phyloP scores from a whole-genome alignment of 176 grass and related monocot genomes.

The Oryza meyeriana region DNA sequence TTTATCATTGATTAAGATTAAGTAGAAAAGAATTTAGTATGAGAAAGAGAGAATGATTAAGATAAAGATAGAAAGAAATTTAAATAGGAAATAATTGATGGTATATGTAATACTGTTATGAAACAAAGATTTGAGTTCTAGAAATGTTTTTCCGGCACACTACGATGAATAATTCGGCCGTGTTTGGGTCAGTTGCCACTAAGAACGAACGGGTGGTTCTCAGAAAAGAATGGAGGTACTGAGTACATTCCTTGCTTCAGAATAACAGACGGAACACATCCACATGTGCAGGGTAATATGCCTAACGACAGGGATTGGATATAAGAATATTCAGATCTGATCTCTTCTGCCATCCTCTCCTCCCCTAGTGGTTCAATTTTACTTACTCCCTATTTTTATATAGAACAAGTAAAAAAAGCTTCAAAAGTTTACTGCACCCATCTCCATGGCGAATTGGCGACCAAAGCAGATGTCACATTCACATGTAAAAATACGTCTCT shows the following conservation, averaged over 20 bases:
- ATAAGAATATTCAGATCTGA: neutral
- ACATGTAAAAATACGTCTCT: neutral
- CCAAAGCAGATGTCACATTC: neutral
- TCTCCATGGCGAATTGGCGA: too few species aligned
- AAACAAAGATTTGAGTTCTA: too few species aligned
- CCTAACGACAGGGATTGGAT: neutral
- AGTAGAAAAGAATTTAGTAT: too few species aligned
- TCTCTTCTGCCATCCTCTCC: neutral
- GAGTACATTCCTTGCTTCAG: neutral
- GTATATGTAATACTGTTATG: too few species aligned
- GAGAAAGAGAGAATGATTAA: too few species aligned
- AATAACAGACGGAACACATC: neutral
- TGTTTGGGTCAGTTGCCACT: neutral
- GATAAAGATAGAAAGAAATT: too few species aligned
- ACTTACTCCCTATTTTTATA: neutral
- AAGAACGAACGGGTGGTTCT: neutral
- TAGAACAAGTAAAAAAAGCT: neutral
- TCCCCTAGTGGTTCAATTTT: neutral
- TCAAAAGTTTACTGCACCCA: neutral
- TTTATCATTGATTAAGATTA: too few species aligned
- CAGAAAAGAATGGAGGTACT: neutral
- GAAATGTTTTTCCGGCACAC: too few species aligned
- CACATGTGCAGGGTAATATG: neutral
- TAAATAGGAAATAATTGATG: too few species aligned
- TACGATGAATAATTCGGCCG: too few species aligned